Evolutionary conservation across 2,329 filamentous ascomycete genomes (phyloP), one percentile per base, ranked within the genome.

Genomic region (Diaporthe sp.): DNA sequence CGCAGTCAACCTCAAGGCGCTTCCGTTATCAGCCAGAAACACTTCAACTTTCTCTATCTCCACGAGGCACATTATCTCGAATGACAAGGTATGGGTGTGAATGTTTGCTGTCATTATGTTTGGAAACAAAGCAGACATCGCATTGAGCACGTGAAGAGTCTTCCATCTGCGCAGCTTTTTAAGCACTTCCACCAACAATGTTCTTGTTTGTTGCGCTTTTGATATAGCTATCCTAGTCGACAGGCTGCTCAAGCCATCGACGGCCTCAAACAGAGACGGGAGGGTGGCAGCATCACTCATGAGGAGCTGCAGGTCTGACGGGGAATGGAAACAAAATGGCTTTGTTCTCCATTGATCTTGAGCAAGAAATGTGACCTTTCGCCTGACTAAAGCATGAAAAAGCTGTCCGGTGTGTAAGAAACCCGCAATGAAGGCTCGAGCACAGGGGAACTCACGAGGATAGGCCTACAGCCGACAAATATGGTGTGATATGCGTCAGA

Each of bases 291-390:
- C 10, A 30, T 63, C 58, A 27, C 9, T 44, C 12, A 63, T 44
- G 17, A 63, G 58, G 15, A 63, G 58, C 22, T 63, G 58, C n/a
- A 63, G 30, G 9, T 63, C 58, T 30, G 58, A 63, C 8, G 58
- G 58, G 22, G 58, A 37, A 39, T 63, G 44, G 39, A 44, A 30
- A 19, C 4, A 27, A 9, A 63, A 63, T 13, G 58, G 39, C 22
- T 44, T 27, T 22, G 25, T 44, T 44, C 22, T 30, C 58, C 58
- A 63, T 22, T 19, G 35, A 13, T 27, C 9, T 12, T 63, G 25
- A 7, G n/a, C n/a, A 19, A 63, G 39, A 4, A 63, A 63, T 3
- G 58, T 44, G 25, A 37, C 8, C 15, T 61, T 42, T 30, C 58
- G 39, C 22, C 8, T 25, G 58, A 44, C 58, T 19, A 63, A 63